phyloP scores from a whole-genome alignment of 257 asterid species.

The Solanum clarkiae region DNA sequence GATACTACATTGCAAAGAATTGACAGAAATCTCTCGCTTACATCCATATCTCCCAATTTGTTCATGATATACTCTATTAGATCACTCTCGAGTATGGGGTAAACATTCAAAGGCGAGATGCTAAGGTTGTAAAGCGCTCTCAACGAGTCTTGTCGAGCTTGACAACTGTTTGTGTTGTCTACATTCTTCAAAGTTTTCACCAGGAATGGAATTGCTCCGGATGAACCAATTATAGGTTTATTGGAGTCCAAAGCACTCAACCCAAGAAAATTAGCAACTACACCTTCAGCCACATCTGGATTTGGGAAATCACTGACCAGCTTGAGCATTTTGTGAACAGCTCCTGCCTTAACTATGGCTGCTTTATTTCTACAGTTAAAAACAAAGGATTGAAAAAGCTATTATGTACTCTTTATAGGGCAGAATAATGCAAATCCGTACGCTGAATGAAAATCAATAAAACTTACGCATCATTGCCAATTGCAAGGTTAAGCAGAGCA shows the following conservation, averaged over 20 bases:
- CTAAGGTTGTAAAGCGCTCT: conserved; percentile 79
- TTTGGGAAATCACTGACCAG: conserved; percentile 19
- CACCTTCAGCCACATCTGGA: conserved; percentile 38
- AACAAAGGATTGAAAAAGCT: not conserved
- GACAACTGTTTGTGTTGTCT: conserved; percentile 6
- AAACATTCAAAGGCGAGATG: conserved; percentile 42
- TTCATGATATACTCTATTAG: conserved; percentile 36
- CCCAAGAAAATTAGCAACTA: conserved; percentile 77
- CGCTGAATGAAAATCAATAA: not conserved
- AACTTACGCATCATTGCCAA: not conserved
- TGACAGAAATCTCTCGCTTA: conserved; percentile 62
- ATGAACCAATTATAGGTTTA: conserved; percentile 66
- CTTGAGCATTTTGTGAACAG: conserved; percentile 69
- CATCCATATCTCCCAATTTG: conserved; percentile 57
- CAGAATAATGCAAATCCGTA: not conserved
- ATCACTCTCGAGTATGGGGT: conserved; percentile 33
- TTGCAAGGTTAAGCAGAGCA: conserved; percentile 61
- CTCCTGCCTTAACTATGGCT: conserved; percentile 86
- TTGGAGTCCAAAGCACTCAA: conserved; percentile 79
- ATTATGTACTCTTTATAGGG: not conserved
- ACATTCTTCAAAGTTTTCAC: conserved; percentile 23
- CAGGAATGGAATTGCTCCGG: conserved; percentile 63
- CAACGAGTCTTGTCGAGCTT: conserved; percentile 50
- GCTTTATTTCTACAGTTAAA: conserved; percentile 56
- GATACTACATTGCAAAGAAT: conserved; percentile 56